phyloP scores from a whole-genome alignment of 345 rosid species.

The Lepidium sativum region DNA sequence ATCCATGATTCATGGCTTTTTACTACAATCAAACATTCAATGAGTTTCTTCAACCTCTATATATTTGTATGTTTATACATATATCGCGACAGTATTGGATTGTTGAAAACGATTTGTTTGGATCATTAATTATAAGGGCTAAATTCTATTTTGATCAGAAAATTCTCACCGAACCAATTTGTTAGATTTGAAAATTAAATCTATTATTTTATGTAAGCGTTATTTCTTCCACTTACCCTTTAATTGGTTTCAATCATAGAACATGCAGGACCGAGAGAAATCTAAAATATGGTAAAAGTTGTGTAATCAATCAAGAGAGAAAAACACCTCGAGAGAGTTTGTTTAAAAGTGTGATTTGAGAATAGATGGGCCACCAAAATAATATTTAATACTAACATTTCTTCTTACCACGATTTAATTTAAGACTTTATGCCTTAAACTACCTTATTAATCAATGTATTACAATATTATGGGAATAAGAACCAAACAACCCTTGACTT shows the following conservation, averaged over 20 bases:
- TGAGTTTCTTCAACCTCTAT: constrained; percentile 7
- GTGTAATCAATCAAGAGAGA: constrained; percentile 22
- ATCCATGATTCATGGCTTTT: constrained; percentile 33
- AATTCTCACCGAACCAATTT: constrained; percentile 15
- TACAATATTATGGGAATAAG: not conserved
- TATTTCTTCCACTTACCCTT: not conserved
- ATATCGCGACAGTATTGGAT: not conserved
- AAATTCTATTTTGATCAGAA: constrained; percentile 17
- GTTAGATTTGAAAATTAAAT: not conserved
- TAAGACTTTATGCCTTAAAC: not conserved
- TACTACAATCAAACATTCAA: constrained; percentile 18
- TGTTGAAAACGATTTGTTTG: not conserved
- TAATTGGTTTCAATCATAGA: constrained; percentile 21
- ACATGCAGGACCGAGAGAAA: constrained; percentile 18
- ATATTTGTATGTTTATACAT: not conserved
- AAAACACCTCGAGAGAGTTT: too few species aligned
- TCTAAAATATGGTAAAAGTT: constrained; percentile 1
- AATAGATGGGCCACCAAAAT: constrained; percentile 9
- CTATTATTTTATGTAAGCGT: not conserved
- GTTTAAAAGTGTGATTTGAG: constrained; percentile 14
- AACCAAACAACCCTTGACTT: constrained; percentile 27
- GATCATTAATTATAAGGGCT: constrained; percentile 12
- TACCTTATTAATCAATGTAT: not conserved
- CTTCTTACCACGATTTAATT: not conserved
- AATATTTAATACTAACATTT: constrained; percentile 21